Conservation (phyloP, 352 stramenopile genomes). For the Phytophthora hibernalis region DNA sequence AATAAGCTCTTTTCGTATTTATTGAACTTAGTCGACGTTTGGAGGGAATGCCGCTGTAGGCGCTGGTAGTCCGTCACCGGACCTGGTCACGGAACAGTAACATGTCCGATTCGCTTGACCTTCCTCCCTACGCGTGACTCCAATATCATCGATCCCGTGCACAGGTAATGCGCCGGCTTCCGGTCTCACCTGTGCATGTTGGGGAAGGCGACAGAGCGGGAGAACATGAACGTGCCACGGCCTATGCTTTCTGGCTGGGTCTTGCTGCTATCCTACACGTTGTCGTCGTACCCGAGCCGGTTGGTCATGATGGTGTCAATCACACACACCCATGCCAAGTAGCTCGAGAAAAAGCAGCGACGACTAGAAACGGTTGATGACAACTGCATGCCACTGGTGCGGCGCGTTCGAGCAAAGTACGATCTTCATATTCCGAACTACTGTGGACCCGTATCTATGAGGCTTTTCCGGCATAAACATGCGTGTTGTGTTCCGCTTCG, state of each 20-base stretch:
- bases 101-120: not conserved
- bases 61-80: not conserved
- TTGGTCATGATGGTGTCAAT: conserved; percentile 35
- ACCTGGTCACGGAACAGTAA: not conserved
- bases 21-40: not conserved
- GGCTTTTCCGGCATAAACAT: conserved; percentile 42
- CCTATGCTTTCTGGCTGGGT: not conserved
- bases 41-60: not conserved
- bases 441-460: conserved; percentile 23
- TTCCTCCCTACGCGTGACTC: not conserved
- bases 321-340: conserved; percentile 32
- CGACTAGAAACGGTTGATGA: conserved; percentile 37
- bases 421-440: conserved; percentile 20
- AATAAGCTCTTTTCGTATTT: not conserved
- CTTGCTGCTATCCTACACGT: conserved; percentile 11
- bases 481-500: conserved; percentile 28
- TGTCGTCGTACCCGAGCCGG: conserved; percentile 9
- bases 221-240: not conserved
- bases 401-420: conserved; percentile 1
- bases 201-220: not conserved
- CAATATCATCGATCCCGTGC: not conserved
- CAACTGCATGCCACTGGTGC: conserved; percentile 10
- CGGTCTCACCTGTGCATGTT: not conserved
- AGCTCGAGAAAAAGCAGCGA: conserved; percentile 26
- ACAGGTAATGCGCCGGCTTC: not conserved